These are phyloP conservation scores for Talaromyces sp. DNA, from an alignment of 2,329 filamentous ascomycete genomes.

Conservation along the genomic window DNA sequence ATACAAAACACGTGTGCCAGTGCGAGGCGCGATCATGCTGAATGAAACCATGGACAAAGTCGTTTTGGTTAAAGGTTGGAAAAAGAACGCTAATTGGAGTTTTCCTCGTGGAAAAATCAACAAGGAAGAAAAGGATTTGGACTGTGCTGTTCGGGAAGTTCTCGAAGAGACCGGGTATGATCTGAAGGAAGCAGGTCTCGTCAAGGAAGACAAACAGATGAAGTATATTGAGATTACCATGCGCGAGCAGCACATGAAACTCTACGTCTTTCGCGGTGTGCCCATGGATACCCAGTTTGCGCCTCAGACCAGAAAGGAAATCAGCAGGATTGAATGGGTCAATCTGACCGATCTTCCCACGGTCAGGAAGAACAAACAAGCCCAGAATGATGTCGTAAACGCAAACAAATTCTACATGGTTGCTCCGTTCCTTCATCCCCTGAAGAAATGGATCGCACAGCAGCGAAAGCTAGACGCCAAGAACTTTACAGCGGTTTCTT, in stretches of 20 bases:
- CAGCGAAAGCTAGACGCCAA: slow-evolving; percentile 68
- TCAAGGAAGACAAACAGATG: slow-evolving; percentile 63
- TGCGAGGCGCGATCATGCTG: slow-evolving; percentile 87
- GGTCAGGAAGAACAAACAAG: slow-evolving; percentile 60
- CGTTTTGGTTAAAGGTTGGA: slow-evolving; percentile 94
- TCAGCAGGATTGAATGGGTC: slow-evolving; percentile 96
- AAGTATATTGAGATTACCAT: slow-evolving; percentile 86
- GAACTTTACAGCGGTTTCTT: slow-evolving; percentile 36
- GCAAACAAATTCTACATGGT: slow-evolving; percentile 98
- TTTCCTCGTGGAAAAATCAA: slow-evolving; percentile 98
- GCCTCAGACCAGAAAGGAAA: slow-evolving; percentile 89
- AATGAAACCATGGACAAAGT: slow-evolving; percentile 93
- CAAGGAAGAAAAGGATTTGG: slow-evolving; percentile 88
- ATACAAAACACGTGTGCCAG: slow-evolving; percentile 92
- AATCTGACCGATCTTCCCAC: slow-evolving; percentile 81
- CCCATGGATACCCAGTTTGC: slow-evolving; percentile 83
- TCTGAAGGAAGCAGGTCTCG: slow-evolving; percentile 66
- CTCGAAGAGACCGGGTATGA: slow-evolving; percentile 96
- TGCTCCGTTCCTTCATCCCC: slow-evolving; percentile 75
- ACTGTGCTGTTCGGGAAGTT: slow-evolving; percentile 89
- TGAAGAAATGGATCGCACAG: slow-evolving; percentile 86
- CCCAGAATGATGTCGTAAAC: slow-evolving; percentile 55
- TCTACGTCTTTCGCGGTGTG: slow-evolving; percentile 87
- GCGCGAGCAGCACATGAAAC: slow-evolving; percentile 83
- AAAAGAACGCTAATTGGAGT: slow-evolving; percentile 93